A percentile compares a stretch with the other conserved stretches of the same genome.
These are phyloP conservation scores for Tetrapisispora iriomotensis DNA, from an alignment of 805 yeast species.

Conservation along the genomic window DNA sequence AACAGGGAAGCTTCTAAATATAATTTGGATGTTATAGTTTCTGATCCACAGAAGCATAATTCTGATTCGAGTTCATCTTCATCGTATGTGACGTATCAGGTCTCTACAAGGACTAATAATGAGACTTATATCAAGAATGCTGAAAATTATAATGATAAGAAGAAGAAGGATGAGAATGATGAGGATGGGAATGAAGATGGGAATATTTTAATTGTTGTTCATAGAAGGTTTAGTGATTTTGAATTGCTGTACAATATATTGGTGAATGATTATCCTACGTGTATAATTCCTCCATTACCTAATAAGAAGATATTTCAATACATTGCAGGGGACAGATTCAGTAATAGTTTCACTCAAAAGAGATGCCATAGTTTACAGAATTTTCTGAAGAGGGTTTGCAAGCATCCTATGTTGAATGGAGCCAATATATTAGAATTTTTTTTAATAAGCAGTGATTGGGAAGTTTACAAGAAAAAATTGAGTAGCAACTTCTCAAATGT, in stretches of 20 bases:
- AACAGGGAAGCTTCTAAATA: constrained; percentile 2
- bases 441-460: constrained; percentile 27
- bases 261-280: constrained; percentile 69
- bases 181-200: not conserved
- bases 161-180: constrained; percentile 1
- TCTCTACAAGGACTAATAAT: constrained; percentile 25
- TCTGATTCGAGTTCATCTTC: constrained; percentile 14
- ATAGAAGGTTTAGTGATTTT: constrained; percentile 79
- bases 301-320: constrained; percentile 87
- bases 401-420: constrained; percentile 62
- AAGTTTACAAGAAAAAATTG: constrained; percentile 23
- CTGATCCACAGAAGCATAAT: constrained; percentile 27
- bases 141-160: not conserved
- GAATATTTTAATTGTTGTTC: constrained; percentile 22
- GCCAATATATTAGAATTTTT: constrained; percentile 45
- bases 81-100: constrained; percentile 26
- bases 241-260: constrained; percentile 66
- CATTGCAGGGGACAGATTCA: constrained; percentile 86
- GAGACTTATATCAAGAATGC: constrained; percentile 18
- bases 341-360: constrained; percentile 71
- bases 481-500: constrained; percentile 10
- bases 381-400: constrained; percentile 61
- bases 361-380: constrained; percentile 72
- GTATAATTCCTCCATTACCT: constrained; percentile 88
- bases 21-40: constrained; percentile 20